Evolutionary conservation across 352 stramenopile species (phyloP).

Genomic region (Pythium oligandrum): DNA sequence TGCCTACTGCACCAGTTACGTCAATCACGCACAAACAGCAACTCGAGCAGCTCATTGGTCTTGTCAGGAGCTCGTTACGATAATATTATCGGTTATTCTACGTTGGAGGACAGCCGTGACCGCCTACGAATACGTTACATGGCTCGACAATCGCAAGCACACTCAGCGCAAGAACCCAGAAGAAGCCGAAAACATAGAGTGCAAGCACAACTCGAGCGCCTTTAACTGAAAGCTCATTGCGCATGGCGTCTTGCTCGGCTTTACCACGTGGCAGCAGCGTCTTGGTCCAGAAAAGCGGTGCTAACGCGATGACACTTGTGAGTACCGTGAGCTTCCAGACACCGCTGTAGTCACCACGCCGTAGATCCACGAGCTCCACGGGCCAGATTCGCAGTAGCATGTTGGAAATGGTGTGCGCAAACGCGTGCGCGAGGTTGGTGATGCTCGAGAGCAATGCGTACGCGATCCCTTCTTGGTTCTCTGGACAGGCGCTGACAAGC

Average conservation of each 20-base stretch:
- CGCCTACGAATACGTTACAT: slow-evolving; percentile 61
- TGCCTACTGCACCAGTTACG: too few relatives aligned
- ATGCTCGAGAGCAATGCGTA: slow-evolving; percentile 79
- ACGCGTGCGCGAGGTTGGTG: slow-evolving; percentile 61
- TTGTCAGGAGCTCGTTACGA: slow-evolving; percentile 33
- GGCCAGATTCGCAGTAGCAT: slow-evolving; percentile 71
- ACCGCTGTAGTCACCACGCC: slow-evolving; percentile 43
- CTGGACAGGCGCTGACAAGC: slow-evolving; percentile 68
- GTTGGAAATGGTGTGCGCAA: slow-evolving; percentile 73
- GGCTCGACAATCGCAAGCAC: slow-evolving; percentile 59
- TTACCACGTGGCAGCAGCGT: slow-evolving; percentile 47
- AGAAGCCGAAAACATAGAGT: slow-evolving; percentile 52
- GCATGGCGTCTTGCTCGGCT: slow-evolving; percentile 45
- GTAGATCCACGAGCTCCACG: slow-evolving; percentile 59
- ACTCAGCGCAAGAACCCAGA: slow-evolving; percentile 62
- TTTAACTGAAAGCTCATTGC: slow-evolving; percentile 35
- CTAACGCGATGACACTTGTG: slow-evolving; percentile 51
- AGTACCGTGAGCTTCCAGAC: slow-evolving; percentile 80
- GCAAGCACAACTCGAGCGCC: slow-evolving; percentile 27
- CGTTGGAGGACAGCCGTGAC: slow-evolving; percentile 36
- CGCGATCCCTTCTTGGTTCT: slow-evolving; percentile 68
- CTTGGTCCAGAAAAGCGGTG: slow-evolving; percentile 40
- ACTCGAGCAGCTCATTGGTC: slow-evolving; percentile 45
- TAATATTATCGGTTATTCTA: slow-evolving; percentile 1
- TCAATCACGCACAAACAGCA: slow-evolving; percentile 33